These are phyloP conservation scores for Melaleuca quinquenervia DNA, from an alignment of 345 rosid genomes.

Conservation along the genomic window DNA sequence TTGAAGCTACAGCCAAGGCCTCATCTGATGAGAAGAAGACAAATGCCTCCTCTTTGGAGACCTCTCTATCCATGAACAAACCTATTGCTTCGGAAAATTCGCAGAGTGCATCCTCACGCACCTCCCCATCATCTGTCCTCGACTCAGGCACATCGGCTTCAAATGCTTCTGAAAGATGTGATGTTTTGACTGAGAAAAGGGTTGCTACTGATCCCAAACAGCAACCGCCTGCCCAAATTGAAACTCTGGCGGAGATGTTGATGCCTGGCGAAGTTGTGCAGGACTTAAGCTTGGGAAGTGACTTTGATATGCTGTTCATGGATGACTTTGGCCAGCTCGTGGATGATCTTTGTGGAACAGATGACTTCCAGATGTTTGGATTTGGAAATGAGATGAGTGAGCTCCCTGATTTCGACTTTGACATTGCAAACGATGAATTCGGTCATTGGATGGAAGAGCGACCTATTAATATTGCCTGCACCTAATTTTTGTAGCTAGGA, in stretches of 20 bases:
- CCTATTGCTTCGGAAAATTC: neutral
- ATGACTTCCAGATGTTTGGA: constrained; percentile 42
- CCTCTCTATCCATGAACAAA: constrained; percentile 19
- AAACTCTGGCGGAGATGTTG: constrained; percentile 24
- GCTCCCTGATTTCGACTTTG: constrained; percentile 71
- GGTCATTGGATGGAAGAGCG: constrained; percentile 9
- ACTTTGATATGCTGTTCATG: constrained; percentile 26
- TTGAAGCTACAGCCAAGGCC: constrained; percentile 17
- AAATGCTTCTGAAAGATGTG: neutral
- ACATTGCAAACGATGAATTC: constrained; percentile 32
- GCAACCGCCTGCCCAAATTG: constrained; percentile 17
- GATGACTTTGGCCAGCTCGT: constrained; percentile 40
- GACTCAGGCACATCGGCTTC: constrained; percentile 37
- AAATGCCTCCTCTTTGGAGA: constrained; percentile 14
- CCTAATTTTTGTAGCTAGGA: constrained; percentile 83
- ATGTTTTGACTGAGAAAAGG: neutral
- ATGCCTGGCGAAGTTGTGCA: constrained; percentile 13
- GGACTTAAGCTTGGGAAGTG: constrained; percentile 37
- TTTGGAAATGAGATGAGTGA: constrained; percentile 39
- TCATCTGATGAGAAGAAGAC: constrained; percentile 15
- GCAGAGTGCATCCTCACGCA: neutral
- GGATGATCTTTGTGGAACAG: constrained; percentile 47
- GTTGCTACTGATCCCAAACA: constrained; percentile 18
- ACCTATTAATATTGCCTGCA: constrained; percentile 44
- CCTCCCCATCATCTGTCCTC: constrained; percentile 38